phyloP scores from a whole-genome alignment of 345 rosid genomes.

The Xanthoceras sorbifolium region DNA sequence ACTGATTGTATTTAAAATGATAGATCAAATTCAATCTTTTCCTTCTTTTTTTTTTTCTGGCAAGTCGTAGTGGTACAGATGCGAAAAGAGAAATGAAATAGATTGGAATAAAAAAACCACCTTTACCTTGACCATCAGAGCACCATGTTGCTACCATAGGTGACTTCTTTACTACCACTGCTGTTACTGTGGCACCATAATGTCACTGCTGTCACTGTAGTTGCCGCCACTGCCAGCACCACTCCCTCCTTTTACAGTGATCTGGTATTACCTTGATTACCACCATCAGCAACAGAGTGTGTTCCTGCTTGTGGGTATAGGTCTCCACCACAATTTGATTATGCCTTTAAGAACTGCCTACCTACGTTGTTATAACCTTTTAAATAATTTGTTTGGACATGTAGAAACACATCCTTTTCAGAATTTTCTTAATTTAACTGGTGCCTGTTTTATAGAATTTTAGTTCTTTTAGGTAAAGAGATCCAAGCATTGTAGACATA shows the following conservation, averaged over 20 bases:
- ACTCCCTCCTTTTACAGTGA: background rate
- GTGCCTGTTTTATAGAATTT: background rate
- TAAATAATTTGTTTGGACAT: too few species aligned
- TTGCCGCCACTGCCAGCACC: background rate
- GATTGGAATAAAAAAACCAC: background rate
- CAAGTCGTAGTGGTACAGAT: background rate
- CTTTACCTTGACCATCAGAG: background rate
- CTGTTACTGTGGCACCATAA: background rate
- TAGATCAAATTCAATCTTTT: background rate
- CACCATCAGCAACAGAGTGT: background rate
- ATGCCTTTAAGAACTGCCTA: too few species aligned
- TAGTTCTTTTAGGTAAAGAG: background rate
- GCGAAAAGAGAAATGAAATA: background rate
- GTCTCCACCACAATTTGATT: background rate
- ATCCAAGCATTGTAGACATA: background rate
- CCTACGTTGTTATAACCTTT: too few species aligned
- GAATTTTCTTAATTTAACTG: background rate
- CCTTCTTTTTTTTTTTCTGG: background rate
- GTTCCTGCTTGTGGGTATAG: background rate
- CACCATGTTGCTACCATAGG: background rate
- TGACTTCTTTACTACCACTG: background rate
- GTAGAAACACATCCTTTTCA: background rate
- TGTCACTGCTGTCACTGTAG: background rate
- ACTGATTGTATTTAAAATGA: background rate
- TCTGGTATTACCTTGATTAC: background rate